These are phyloP conservation scores for Berkeleyomyces rouxiae DNA, from an alignment of 2,329 filamentous ascomycete genomes.

Conservation along the genomic window DNA sequence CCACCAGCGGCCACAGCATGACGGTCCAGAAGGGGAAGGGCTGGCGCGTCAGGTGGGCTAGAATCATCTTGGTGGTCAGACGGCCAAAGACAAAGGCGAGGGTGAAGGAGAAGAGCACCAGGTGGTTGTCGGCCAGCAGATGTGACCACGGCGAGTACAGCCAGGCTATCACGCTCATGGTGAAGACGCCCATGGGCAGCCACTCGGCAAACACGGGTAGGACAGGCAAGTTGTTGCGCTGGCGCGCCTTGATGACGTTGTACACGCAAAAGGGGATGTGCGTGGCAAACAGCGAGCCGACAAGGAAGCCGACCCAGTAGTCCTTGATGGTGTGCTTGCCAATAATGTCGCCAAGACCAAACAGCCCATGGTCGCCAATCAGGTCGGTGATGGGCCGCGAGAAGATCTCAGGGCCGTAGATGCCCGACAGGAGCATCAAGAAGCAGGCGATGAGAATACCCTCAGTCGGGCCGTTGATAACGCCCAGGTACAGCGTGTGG, in stretches of 20 bases:
- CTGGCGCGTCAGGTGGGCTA: constrained; percentile 83
- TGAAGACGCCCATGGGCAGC: constrained; percentile 78
- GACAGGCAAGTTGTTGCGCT: constrained; percentile 53
- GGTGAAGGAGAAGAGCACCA: constrained; percentile 81
- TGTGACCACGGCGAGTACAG: constrained; percentile 77
- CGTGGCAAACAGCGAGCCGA: constrained; percentile 45
- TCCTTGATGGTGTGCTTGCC: constrained; percentile 65
- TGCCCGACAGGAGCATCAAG: constrained; percentile 75
- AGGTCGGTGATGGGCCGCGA: constrained; percentile 54
- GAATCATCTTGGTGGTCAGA: constrained; percentile 97
- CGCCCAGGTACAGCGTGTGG: constrained; percentile 87
- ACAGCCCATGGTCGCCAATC: constrained; percentile 36
- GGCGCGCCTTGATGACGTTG: constrained; percentile 68
- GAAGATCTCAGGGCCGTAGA: constrained; percentile 81
- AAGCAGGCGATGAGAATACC: constrained; percentile 74
- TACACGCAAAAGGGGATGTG: constrained; percentile 82
- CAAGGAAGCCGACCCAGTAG: constrained; percentile 64
- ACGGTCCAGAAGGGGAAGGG: constrained; percentile 95
- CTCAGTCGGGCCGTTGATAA: constrained; percentile 95
- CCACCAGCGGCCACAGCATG: constrained; percentile 72
- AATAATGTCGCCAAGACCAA: constrained; percentile 40
- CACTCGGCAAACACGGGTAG: constrained; percentile 81
- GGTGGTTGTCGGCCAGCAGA: constrained; percentile 65
- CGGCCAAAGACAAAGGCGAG: constrained; percentile 96
- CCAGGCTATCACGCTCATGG: constrained; percentile 61